Evolutionary conservation across 2,329 filamentous ascomycete species (phyloP), one percentile per base, ranked within the genome.

Genomic region (Alternaria triticimaculans): DNA sequence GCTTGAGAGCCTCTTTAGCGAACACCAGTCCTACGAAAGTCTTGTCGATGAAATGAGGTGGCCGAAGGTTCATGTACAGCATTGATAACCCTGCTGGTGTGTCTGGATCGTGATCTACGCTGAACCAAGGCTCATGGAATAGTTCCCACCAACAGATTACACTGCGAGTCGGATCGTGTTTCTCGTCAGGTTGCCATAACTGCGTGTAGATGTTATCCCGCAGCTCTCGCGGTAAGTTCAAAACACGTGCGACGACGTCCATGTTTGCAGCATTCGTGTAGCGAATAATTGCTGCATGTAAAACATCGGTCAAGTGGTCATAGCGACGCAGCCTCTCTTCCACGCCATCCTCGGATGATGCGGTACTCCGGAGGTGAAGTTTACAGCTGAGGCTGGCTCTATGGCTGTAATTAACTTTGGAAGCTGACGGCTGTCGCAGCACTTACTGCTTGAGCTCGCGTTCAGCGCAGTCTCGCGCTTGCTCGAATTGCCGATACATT

Each of bases 11-110:
- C 33, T 64, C 58, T 37, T 25, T 45, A n/a, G 62, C 58, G 28
- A 57, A 57, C 3, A 18, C 9, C 1, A 18, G 23, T 11, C 57
- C 64, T 37, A 66, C 54, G 18, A 64, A 60, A 3, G 25, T 53
- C n/a, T 51, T 30, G 25, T 64, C 58, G 25, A 64, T 49, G 28
- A 64, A 65, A 45, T 64, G 51, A n/a, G 58, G 62, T 14, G 58
- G 62, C 15, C 43, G 46, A 9, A 62, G 46, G 30, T 18, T 28
- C 12, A 41, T 56, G 11, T 5, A 30, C n/a, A 18, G 26, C 23
- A 53, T 30, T 26, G 11, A 20, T 9, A 58, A 30, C 44, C 25
- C 48, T 7, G 41, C 30, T 18, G 49, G 46, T n/a, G 30, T 48
- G 25, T 15, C 30, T 6, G 15, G 12, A 21, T 54, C 43, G 3